These are phyloP conservation scores for Huntiella savannae DNA, from an alignment of 2,329 filamentous ascomycete species.

Conservation along the genomic window DNA sequence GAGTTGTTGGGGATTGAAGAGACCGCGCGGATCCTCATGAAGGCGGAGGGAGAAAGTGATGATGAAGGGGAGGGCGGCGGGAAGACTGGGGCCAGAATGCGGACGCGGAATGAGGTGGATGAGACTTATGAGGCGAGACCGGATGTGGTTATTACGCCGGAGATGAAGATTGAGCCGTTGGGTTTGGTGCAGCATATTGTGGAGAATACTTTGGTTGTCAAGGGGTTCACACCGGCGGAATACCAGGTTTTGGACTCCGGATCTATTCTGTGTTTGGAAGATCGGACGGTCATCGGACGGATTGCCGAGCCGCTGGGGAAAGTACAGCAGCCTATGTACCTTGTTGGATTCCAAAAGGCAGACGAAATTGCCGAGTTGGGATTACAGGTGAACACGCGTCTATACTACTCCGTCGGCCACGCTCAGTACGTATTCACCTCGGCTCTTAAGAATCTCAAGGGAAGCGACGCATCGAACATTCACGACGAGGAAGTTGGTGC, in stretches of 20 bases:
- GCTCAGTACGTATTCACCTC: conserved; percentile 77
- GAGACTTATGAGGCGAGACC: conserved; percentile 53
- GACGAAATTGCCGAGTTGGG: conserved; percentile 49
- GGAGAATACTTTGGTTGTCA: conserved; percentile 60
- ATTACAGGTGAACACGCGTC: conserved; percentile 45
- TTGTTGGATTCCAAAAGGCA: conserved; percentile 51
- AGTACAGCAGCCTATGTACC: conserved; percentile 73
- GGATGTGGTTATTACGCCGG: conserved; percentile 54
- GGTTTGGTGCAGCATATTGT: conserved; percentile 61
- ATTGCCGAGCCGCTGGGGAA: conserved; percentile 75
- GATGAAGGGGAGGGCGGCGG: conserved; percentile 38
- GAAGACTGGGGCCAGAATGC: conserved; percentile 28
- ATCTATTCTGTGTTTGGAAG: conserved; percentile 61
- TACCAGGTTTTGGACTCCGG: conserved; percentile 70
- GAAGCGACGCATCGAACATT: conserved; percentile 84
- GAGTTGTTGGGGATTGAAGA: conserved; percentile 64
- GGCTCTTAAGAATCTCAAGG: conserved; percentile 58
- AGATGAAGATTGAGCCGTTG: conserved; percentile 59
- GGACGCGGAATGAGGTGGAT: conserved; percentile 62
- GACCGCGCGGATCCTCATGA: conserved; percentile 69
- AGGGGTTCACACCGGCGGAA: conserved; percentile 59
- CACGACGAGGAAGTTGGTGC: conserved; percentile 79
- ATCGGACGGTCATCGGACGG: conserved; percentile 59
- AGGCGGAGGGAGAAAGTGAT: conserved; percentile 59
- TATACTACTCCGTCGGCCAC: conserved; percentile 63